phyloP scores from a whole-genome alignment of 2,329 filamentous ascomycete species.

The Pestalotiopsis sp. region DNA sequence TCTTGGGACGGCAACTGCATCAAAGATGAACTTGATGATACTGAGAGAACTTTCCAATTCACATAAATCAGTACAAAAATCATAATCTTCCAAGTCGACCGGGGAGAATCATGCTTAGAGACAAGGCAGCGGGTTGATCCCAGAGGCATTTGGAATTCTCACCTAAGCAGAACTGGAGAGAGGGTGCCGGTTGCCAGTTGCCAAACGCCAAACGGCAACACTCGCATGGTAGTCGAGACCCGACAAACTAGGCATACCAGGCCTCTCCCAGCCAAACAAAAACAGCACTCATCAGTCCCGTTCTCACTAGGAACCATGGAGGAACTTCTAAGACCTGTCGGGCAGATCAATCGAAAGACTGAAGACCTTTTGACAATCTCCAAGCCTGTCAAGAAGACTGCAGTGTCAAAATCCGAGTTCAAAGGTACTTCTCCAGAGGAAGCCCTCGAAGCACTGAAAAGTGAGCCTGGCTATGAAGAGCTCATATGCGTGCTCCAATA shows the following conservation, averaged over 20 bases:
- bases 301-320: slow-evolving; percentile 46
- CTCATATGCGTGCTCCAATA: slow-evolving; percentile 56
- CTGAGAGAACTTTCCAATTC: too few species aligned
- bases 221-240: too few species aligned
- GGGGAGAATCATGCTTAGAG: background rate
- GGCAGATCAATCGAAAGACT: slow-evolving; percentile 49
- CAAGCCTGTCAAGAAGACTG: slow-evolving; percentile 21
- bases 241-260: background rate
- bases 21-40: too few species aligned
- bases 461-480: slow-evolving; percentile 62
- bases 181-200: too few species aligned
- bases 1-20: too few species aligned
- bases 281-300: background rate
- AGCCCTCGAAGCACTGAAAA: slow-evolving; percentile 60
- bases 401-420: slow-evolving; percentile 19
- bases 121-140: too few species aligned
- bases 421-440: slow-evolving; percentile 43
- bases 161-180: too few species aligned
- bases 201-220: too few species aligned
- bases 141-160: too few species aligned
- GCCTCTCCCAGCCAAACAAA: background rate
- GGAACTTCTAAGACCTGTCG: slow-evolving; percentile 55
- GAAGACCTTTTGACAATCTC: slow-evolving; percentile 39
- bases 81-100: too few species aligned
- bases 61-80: too few species aligned